Conservation (phyloP, 2,329 filamentous ascomycete species). For the Fusarium paranaense region DNA sequence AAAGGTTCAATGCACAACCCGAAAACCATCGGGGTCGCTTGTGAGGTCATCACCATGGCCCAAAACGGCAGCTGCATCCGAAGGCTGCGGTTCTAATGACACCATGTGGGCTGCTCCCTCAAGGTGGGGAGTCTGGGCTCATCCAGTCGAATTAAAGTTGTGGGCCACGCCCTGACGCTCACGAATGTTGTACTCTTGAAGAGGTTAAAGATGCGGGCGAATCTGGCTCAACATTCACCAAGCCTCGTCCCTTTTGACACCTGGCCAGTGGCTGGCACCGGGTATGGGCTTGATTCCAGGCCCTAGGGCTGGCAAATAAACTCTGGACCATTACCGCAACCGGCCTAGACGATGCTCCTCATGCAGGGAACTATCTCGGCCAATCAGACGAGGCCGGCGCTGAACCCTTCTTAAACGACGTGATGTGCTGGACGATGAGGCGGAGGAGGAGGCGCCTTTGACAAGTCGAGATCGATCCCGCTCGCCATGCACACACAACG, state of each 20-base stretch:
- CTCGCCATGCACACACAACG: slow-evolving; percentile 43
- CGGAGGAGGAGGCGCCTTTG: slow-evolving; percentile 33
- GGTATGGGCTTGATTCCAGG: slow-evolving; percentile 23
- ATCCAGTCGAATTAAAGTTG: not conserved
- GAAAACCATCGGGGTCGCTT: slow-evolving; percentile 15
- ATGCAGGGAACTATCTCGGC: slow-evolving; percentile 41
- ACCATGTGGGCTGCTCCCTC: not conserved
- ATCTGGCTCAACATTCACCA: not conserved
- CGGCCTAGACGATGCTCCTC: slow-evolving; percentile 25
- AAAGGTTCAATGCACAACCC: not conserved
- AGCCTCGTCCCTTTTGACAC: slow-evolving; percentile 28
- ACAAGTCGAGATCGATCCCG: slow-evolving; percentile 35
- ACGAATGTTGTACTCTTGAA: slow-evolving; percentile 10
- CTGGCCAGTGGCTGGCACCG: slow-evolving; percentile 17
- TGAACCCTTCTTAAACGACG: slow-evolving; percentile 31
- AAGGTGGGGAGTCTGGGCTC: not conserved
- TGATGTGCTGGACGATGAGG: slow-evolving; percentile 19
- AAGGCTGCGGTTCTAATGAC: not conserved
- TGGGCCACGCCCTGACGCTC: slow-evolving; percentile 4
- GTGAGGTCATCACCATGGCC: slow-evolving; percentile 31
- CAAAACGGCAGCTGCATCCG: not conserved
- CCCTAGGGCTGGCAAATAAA: slow-evolving; percentile 24
- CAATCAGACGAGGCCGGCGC: slow-evolving; percentile 36
- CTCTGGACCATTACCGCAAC: slow-evolving; percentile 28
- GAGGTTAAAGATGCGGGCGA: slow-evolving; percentile 1